A percentile compares a stretch with the other conserved stretches of the same genome.
These are phyloP conservation scores for Cicer bijugum DNA, from an alignment of 306 rosid genomes.

Conservation along the genomic window DNA sequence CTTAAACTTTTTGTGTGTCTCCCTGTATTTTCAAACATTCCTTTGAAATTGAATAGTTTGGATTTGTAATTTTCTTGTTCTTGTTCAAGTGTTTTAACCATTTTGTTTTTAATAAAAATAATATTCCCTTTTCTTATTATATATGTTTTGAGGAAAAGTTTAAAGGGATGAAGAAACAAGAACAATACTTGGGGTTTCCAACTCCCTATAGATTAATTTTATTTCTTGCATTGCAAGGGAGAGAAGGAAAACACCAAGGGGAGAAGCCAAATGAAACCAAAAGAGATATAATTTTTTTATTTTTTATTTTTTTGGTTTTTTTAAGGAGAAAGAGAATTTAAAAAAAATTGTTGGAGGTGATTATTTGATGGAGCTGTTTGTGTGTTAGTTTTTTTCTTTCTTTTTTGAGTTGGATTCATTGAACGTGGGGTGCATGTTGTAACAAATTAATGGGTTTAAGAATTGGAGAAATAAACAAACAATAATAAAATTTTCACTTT, in stretches of 20 bases:
- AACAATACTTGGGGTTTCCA: constrained; percentile 51
- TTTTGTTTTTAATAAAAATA: constrained; percentile 2
- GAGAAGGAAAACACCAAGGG: constrained; percentile 38
- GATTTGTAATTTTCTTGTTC: constrained; percentile 57
- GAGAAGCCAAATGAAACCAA: constrained; percentile 46
- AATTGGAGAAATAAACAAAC: constrained; percentile 34
- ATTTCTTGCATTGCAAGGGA: constrained; percentile 34
- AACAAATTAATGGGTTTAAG: constrained; percentile 45
- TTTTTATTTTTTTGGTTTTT: neutral
- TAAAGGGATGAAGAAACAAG: constrained; percentile 45
- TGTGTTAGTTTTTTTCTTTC: constrained; percentile 37
- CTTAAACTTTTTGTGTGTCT: constrained; percentile 75
- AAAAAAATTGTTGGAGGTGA: constrained; percentile 52
- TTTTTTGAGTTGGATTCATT: constrained; percentile 48
- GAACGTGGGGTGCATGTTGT: constrained; percentile 88
- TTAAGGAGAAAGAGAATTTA: constrained; percentile 48
- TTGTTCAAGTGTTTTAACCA: constrained; percentile 58
- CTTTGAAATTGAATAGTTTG: constrained; percentile 54
- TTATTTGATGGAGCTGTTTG: constrained; percentile 44
- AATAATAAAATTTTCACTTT: constrained; percentile 5
- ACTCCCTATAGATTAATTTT: constrained; percentile 35
- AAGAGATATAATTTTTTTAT: neutral
- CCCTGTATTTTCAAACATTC: constrained; percentile 54
- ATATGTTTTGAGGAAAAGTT: constrained; percentile 33
- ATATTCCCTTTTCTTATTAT: neutral